Evolutionary conservation across 1,284 basidiomycete genomes (phyloP).

Genomic region (Marasmius tenuissimus): DNA sequence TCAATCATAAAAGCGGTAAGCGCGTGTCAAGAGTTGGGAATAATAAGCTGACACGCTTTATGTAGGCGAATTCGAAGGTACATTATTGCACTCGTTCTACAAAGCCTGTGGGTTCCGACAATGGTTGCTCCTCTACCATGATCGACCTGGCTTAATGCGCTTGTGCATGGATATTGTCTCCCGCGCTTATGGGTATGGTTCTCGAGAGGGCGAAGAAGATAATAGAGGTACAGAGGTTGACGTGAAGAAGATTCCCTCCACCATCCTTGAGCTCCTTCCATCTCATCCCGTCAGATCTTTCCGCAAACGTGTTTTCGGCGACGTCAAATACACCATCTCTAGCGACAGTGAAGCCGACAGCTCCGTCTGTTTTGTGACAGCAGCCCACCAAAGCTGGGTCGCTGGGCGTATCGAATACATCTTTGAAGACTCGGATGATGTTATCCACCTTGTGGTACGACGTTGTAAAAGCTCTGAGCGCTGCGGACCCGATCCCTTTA

Average conservation of each 20-base stretch:
- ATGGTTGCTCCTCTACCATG: conserved; percentile 4
- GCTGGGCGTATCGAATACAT: conserved; percentile 9
- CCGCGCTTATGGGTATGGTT: background rate
- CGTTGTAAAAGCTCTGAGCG: background rate
- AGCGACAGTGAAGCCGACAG: conserved; percentile 1
- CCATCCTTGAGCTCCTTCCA: background rate
- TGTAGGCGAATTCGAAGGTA: conserved; percentile 7
- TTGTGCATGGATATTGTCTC: background rate
- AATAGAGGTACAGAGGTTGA: background rate
- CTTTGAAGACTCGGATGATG: background rate
- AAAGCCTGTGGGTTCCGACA: conserved; percentile 1
- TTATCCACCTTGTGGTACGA: background rate
- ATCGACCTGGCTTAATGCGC: conserved; percentile 2
- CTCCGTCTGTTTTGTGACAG: conserved; percentile 2
- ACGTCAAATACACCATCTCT: conserved; percentile 2
- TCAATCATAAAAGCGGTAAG: conserved; percentile 8
- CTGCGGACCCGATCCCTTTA: background rate
- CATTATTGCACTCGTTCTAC: conserved; percentile 1
- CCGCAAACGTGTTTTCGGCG: background rate
- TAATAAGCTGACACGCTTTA: no score
- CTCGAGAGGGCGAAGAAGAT: background rate
- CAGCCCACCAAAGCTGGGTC: background rate
- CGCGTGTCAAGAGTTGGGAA: background rate
- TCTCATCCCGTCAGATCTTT: background rate
- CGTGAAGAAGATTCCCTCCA: background rate